Base-by-base conservation (phyloP, 2,329 filamentous ascomycete species). In the Sporothrix euskadiensis region DNA sequence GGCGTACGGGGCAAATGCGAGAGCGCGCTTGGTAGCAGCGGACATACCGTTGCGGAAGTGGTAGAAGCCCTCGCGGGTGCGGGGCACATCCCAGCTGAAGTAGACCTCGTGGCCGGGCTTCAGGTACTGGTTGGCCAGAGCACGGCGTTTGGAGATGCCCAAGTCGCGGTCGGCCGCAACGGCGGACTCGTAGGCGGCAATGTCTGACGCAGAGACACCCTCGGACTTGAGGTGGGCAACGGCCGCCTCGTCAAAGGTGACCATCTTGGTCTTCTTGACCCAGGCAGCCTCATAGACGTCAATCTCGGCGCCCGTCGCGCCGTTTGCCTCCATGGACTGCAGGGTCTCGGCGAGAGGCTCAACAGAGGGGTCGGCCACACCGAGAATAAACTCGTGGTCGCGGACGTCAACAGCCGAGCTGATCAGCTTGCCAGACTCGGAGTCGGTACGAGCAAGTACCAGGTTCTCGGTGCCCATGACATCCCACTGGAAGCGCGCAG, bases 391-490 rank as follows among this genome's bases (percentile, higher is more conserved):
- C 82, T 98, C 95, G 82, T 99, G 96, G 80, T 99, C 96, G 74
- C 96, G 92, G 6, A 94, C 91, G 80, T 99, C 96, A 75, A 99
- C 92, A 16, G 94, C 93, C 74, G 92, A 97, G 74, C 92, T 97
- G 72, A 99, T 87, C 30, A 99, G 88, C 81, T 91, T 94, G 63
- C 95, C 96, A 75, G 93, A 97, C 83, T 98, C 96, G 0, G 94
- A 97, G 82, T 99, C 96, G 1, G 96, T 98, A 73, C 96, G 91
- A 2, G 96, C 96, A 80, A 99, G 96, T 57, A 98, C 90, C 4
- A 98, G 87, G 81, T 97, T 98, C 84, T 99, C 96, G 71, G 89
- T 91, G 65, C 95, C 96, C 95, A 99, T 98, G 78, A 98, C 87
- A 79, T 99, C 96, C 95, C 95, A 99, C 80, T 99, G 96, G 84